Conservation (phyloP, 345 rosid species). For the Ceriops tagal region DNA sequence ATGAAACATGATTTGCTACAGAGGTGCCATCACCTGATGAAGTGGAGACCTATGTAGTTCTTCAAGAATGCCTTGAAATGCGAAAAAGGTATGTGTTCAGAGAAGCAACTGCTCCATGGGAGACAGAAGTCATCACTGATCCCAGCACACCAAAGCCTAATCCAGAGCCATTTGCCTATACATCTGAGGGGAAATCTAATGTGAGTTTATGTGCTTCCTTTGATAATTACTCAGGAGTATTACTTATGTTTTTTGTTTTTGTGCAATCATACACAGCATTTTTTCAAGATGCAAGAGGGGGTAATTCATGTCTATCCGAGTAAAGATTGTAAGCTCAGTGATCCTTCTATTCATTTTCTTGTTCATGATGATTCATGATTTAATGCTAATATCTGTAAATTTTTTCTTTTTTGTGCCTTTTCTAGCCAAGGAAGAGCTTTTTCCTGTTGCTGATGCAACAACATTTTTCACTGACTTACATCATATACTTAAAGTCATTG, state of each 20-base stretch:
- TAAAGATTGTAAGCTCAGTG: slow-evolving; percentile 63
- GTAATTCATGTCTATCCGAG: slow-evolving; percentile 82
- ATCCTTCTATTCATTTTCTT: slow-evolving; percentile 12
- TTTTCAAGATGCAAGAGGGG: slow-evolving; percentile 94
- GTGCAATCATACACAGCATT: slow-evolving; percentile 53
- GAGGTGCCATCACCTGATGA: slow-evolving; percentile 89
- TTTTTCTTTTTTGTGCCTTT: slow-evolving; percentile 7
- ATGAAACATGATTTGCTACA: slow-evolving; percentile 14
- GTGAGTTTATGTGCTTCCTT: slow-evolving; percentile 37
- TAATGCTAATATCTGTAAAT: background rate
- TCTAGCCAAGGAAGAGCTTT: slow-evolving; percentile 74
- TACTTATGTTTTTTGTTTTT: slow-evolving; percentile 4
- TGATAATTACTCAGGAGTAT: background rate
- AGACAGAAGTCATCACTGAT: slow-evolving; percentile 84
- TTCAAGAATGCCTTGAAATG: slow-evolving; percentile 95
- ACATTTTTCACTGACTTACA: slow-evolving; percentile 92
- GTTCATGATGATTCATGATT: slow-evolving; percentile 2
- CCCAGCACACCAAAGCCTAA: slow-evolving; percentile 98
- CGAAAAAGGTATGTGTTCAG: slow-evolving; percentile 72
- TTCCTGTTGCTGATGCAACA: slow-evolving; percentile 88
- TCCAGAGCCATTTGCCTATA: slow-evolving; percentile 72
- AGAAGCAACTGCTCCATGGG: slow-evolving; percentile 96
- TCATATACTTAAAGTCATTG: slow-evolving; percentile 74
- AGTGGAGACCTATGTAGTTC: slow-evolving; percentile 62
- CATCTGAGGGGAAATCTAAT: slow-evolving; percentile 72